Base-by-base conservation (phyloP, 164 flowering plant species). In the Magnolia changhungtana region DNA sequence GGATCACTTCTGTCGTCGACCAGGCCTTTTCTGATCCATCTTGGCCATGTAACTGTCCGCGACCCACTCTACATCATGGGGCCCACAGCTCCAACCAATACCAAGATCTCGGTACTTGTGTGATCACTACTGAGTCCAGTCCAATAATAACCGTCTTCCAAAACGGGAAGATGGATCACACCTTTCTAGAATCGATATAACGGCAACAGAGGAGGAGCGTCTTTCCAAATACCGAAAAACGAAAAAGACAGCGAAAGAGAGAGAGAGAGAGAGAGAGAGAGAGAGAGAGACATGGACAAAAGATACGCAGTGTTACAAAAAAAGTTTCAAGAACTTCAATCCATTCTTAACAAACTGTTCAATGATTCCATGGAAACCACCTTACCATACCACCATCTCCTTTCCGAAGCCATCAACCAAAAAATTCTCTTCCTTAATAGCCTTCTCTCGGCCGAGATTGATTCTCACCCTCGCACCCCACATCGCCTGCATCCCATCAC, bases 291-390 rank as follows among this genome's bases (percentile, higher is more conserved):
- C 76, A 72, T 78, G 76, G 29, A 67, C 37, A 49, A 11, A 55
- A 55, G 18, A 55, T 55, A 13, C 10, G 61, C 16, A 2, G 61
- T 79, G 4, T 63, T 89, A 79, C 82, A 83, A 79, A 86, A 76
- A 63, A 87, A 83, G 78, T 82, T 89, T 0, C 51, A 82, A 59
- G 84, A 85, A 75, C 67, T 87, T 0, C 85, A 87, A 74, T 29
- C 76, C n/a, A 59, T 77, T 67, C 82, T 89, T 74, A 21, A 27
- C 27, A 37, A 75, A 0, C 52, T 72, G 49, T n/a, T 75, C 65
- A 13, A 78, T 77, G 13, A 63, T 78, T 8, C 69, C 80, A 0
- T 49, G 21, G 69, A 63, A 55, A 50, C 71, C 69, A 55, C 61
- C 13, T 55, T 55, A 11, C 61, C 61, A 11, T 55, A 55, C 18